A percentile compares a stretch with the other conserved stretches of the same genome.
Conservation (phyloP, 1,139 yeast genomes). For the Schwanniomyces etchellsii region DNA sequence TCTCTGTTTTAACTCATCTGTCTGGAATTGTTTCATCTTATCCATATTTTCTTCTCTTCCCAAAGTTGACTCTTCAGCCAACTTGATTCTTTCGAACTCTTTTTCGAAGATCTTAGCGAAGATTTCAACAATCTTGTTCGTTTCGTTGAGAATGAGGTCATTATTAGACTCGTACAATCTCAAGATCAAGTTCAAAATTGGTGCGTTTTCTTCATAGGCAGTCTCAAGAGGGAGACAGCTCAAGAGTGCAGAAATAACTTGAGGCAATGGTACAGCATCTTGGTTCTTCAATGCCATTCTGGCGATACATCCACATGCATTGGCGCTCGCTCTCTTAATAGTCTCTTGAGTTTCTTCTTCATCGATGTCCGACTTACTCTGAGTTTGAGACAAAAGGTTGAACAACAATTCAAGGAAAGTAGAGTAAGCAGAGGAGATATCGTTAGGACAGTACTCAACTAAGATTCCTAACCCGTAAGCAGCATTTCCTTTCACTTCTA, state of each 20-base stretch:
- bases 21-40: conserved; percentile 71
- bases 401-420: conserved; percentile 71
- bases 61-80: conserved; percentile 66
- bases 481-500: conserved; percentile 91
- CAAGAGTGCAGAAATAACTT: conserved; percentile 71
- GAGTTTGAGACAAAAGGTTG: conserved; percentile 73
- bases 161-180: conserved; percentile 64
- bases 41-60: conserved; percentile 82
- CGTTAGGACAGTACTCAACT: conserved; percentile 52
- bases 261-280: conserved; percentile 70
- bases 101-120: conserved; percentile 68
- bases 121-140: conserved; percentile 61
- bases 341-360: conserved; percentile 81
- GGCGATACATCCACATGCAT: conserved; percentile 96
- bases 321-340: conserved; percentile 80
- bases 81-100: conserved; percentile 65
- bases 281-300: conserved; percentile 79
- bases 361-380: conserved; percentile 55
- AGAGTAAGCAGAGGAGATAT: conserved; percentile 60
- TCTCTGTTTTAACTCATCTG: conserved; percentile 56
- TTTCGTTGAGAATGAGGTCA: conserved; percentile 48
- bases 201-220: conserved; percentile 89
- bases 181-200: conserved; percentile 75
- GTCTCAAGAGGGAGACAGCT: conserved; percentile 80
- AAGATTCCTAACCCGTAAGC: conserved; percentile 93